Evolutionary conservation across 1,284 basidiomycete genomes (phyloP).

Genomic region (Boletus albobrunnescens): DNA sequence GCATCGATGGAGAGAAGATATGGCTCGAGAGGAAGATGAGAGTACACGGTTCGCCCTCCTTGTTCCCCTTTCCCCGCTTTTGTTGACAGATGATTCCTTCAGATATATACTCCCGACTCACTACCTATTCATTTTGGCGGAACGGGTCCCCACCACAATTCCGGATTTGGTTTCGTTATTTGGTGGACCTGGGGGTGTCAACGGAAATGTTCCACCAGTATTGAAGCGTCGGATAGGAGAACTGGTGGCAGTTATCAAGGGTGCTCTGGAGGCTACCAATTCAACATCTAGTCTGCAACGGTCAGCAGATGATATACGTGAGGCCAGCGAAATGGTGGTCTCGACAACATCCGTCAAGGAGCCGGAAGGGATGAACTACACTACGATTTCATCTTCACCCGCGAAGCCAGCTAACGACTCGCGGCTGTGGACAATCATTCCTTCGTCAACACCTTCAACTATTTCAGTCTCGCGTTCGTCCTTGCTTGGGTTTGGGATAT

Average conservation of each 20-base stretch:
- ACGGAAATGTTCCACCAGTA: constrained; percentile 50
- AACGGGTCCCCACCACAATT: constrained; percentile 60
- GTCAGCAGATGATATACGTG: not conserved
- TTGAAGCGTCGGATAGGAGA: constrained; percentile 58
- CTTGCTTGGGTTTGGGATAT: constrained; percentile 15
- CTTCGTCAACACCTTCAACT: constrained; percentile 5
- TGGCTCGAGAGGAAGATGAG: constrained; percentile 86
- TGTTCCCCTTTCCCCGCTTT: constrained; percentile 2
- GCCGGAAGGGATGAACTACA: not conserved
- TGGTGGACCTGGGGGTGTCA: constrained; percentile 25
- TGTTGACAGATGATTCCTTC: constrained; percentile 5
- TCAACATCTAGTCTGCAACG: not conserved
- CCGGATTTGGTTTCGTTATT: constrained; percentile 54
- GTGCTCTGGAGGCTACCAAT: constrained; percentile 34
- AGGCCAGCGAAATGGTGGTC: not conserved
- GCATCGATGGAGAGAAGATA: constrained; percentile 82
- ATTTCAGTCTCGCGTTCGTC: constrained; percentile 16
- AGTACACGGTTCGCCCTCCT: constrained; percentile 60
- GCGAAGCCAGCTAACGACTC: constrained; percentile 15
- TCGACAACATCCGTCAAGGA: not conserved
- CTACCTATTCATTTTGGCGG: constrained; percentile 65
- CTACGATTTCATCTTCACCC: not conserved
- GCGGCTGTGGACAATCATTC: constrained; percentile 19
- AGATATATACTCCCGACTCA: constrained; percentile 76
- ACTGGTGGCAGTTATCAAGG: constrained; percentile 57